phyloP scores from a whole-genome alignment of 768 basidiomycete species.

The Termitomyces sp. region DNA sequence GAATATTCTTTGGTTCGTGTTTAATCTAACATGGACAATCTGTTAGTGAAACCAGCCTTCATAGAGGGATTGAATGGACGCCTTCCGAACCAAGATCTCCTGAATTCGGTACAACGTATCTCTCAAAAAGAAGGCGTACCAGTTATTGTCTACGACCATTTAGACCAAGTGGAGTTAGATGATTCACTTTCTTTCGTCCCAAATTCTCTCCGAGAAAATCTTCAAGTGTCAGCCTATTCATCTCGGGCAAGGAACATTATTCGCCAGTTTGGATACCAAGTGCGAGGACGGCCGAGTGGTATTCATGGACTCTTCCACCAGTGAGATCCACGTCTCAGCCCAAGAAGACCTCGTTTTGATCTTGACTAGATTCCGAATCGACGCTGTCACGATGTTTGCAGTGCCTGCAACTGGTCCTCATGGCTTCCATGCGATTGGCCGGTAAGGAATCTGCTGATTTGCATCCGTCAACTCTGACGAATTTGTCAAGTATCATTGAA shows the following conservation, averaged over 20 bases:
- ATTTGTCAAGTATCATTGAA: constrained; percentile 63
- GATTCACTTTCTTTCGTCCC: constrained; percentile 44
- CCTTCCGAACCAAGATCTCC: constrained; percentile 91
- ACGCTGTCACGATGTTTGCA: constrained; percentile 89
- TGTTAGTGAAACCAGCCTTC: not conserved
- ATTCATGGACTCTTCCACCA: constrained; percentile 88
- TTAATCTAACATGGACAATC: not conserved
- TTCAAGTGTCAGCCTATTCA: constrained; percentile 46
- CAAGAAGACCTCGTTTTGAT: not conserved
- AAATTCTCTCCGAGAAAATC: constrained; percentile 33
- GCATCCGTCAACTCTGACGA: constrained; percentile 6
- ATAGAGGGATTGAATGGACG: constrained; percentile 94
- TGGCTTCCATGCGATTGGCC: constrained; percentile 90
- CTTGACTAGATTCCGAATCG: constrained; percentile 76
- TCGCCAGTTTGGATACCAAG: constrained; percentile 71
- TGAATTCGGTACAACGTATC: constrained; percentile 78
- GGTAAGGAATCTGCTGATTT: constrained; percentile 41
- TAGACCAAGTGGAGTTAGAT: constrained; percentile 31
- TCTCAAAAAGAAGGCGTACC: constrained; percentile 73
- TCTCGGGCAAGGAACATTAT: constrained; percentile 63
- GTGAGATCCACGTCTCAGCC: constrained; percentile 30
- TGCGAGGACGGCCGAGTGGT: constrained; percentile 77
- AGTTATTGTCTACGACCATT: constrained; percentile 76
- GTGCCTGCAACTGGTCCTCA: constrained; percentile 88
- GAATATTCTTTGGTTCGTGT: constrained; percentile 84